Evolutionary conservation across 2,329 filamentous ascomycete genomes (phyloP), one percentile per base, ranked within the genome.

Genomic region (Neofusicoccum parvum): DNA sequence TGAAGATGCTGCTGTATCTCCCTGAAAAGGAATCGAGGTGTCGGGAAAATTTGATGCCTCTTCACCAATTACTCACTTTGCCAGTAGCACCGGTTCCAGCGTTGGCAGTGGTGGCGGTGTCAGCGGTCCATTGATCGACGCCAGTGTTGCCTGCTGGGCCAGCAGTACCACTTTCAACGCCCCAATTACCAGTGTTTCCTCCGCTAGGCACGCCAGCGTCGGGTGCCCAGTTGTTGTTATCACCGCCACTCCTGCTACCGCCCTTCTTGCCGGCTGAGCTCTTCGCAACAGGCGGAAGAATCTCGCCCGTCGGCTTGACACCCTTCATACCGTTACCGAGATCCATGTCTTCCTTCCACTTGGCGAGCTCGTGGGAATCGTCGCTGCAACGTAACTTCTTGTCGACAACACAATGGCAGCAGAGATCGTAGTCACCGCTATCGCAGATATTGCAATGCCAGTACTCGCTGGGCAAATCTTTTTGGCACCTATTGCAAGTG

Each of bases 361-460:
- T 27, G 3, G 17, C 27, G 1, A 65, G 64, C 7, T 45, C 32
- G 27, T 65, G 64, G 3, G 23, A 34, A 5, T n/a, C 10, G 9
- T 59, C 48, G 5, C 54, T 48, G 64, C 64, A 65, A 15, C 64
- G 56, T 2, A 3, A 5, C n/a, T 37, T 36, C 5, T 23, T 49
- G 5, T 51, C 15, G 15, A 23, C 23, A 5, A 17, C 64, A 65
- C 7, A 4, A 3, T 32, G 27, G 45, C 23, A 39, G 45, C 64
- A 65, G n/a, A 65, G 17, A 14, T 65, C 54, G 23, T 41, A 53
- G 34, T 32, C 27, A 7, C 27, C 27, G 27, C 6, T 7, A 3
- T 46, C 15, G 54, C 64, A 65, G 9, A 5, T 3, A 1, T 53
- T 9, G 46, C 64, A 65, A 11, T 53, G 54, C 48, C 50, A 65